Percentiles rank a stretch among this genome's conserved stretches.
phyloP scores from a whole-genome alignment of 305 asterid species.

The Withania somnifera region DNA sequence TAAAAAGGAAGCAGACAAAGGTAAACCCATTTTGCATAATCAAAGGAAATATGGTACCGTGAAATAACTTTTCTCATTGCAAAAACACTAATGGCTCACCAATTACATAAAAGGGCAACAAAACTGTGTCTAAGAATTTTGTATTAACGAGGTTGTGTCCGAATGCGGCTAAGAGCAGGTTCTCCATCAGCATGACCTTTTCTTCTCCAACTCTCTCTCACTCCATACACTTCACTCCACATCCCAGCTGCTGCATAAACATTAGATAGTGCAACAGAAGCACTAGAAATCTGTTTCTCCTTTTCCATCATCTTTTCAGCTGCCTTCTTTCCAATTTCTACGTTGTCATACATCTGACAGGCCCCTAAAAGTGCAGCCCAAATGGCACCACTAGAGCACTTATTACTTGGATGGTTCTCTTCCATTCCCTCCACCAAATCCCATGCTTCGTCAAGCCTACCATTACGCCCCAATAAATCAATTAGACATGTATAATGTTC shows the following conservation, averaged over 20 bases:
- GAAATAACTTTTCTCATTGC: neutral
- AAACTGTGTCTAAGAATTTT: neutral
- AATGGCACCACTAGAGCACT: conserved; percentile 5
- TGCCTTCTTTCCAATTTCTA: conserved; percentile 23
- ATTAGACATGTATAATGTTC: conserved; percentile 32
- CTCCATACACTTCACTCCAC: conserved; percentile 33
- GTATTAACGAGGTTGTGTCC: neutral
- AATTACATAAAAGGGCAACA: neutral
- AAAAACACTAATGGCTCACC: neutral
- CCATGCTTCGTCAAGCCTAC: conserved; percentile 38
- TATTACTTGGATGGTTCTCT: neutral
- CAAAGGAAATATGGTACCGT: neutral
- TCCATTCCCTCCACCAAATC: conserved; percentile 21
- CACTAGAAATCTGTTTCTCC: conserved; percentile 6
- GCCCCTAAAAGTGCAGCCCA: conserved; percentile 36
- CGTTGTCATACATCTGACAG: conserved; percentile 19
- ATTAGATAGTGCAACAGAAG: conserved; percentile 19
- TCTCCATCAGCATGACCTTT: conserved; percentile 12
- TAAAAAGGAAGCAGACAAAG: neutral
- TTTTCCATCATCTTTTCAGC: conserved; percentile 14
- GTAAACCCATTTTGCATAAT: neutral
- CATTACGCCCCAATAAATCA: conserved; percentile 30
- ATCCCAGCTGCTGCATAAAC: conserved; percentile 29
- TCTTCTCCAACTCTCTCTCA: conserved; percentile 19
- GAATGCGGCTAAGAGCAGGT: conserved; percentile 27